Conservation (phyloP, 2,329 filamentous ascomycete genomes). For the Neopestalotiopsis sp. region DNA sequence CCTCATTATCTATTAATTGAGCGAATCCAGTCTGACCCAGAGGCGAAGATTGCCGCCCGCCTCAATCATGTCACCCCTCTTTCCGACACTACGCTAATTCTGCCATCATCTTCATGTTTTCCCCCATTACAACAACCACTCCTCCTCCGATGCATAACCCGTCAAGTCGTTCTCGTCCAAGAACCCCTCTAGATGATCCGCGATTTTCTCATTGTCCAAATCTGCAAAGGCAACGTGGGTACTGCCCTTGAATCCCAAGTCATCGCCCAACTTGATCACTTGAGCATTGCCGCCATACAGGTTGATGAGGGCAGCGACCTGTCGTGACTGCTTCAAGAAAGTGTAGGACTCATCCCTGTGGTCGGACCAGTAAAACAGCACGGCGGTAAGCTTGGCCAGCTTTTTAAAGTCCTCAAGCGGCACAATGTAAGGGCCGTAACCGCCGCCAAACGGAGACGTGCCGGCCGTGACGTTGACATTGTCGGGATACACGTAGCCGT, state of each 20-base stretch:
- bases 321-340: conserved; percentile 28
- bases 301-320: conserved; percentile 33
- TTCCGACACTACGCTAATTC: no score
- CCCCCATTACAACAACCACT: no score
- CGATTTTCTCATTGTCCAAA: conserved; percentile 36
- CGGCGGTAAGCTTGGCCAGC: conserved; percentile 27
- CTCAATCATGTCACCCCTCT: no score
- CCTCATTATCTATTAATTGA: no score
- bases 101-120: no score
- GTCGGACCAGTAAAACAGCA: conserved; percentile 35
- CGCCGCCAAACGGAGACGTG: conserved; percentile 13
- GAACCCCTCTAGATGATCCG: conserved; percentile 31
- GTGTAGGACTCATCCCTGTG: conserved; percentile 30
- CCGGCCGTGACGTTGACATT: conserved; percentile 29
- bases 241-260: conserved; percentile 33
- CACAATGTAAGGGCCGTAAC: conserved; percentile 31
- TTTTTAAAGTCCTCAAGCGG: conserved; percentile 35
- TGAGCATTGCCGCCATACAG: conserved; percentile 35
- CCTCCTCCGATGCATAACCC: not conserved
- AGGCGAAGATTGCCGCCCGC: no score
- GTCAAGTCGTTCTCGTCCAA: conserved; percentile 17
- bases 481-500: conserved; percentile 33
- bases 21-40: no score
- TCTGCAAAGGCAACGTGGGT: conserved; percentile 36
- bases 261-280: conserved; percentile 30